Conservation (phyloP, 345 rosid genomes). For the Barbarea vulgaris region DNA sequence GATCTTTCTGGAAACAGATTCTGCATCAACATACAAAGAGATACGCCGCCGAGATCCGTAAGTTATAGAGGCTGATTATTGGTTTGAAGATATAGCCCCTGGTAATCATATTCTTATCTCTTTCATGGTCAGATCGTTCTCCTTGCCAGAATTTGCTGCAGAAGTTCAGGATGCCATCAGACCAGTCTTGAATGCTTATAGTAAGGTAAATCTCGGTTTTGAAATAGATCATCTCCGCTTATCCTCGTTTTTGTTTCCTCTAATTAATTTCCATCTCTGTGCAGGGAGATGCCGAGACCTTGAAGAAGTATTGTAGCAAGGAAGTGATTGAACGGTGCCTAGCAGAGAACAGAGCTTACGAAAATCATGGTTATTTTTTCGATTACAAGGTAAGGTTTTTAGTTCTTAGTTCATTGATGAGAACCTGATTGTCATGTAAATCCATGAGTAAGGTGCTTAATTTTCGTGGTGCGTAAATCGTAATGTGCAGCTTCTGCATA, state of each 20-base stretch:
- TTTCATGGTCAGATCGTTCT: slow-evolving; percentile 66
- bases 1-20: slow-evolving; percentile 83
- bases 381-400: slow-evolving; percentile 70
- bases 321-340: slow-evolving; percentile 77
- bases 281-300: slow-evolving; percentile 72
- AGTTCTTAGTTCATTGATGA: background rate
- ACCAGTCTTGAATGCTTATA: slow-evolving; percentile 82
- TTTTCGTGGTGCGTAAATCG: slow-evolving; percentile 13
- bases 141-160: slow-evolving; percentile 78
- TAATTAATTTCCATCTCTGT: slow-evolving; percentile 13
- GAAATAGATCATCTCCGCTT: background rate
- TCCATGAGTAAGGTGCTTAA: slow-evolving; percentile 3
- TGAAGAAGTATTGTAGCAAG: slow-evolving; percentile 81
- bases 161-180: slow-evolving; percentile 90
- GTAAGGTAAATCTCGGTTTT: slow-evolving; percentile 53
- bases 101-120: slow-evolving; percentile 13
- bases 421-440: background rate
- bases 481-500: slow-evolving; percentile 72
- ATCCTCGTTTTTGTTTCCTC: slow-evolving; percentile 4
- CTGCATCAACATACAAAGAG: slow-evolving; percentile 84
- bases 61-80: slow-evolving; percentile 34
- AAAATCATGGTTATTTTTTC: slow-evolving; percentile 69
- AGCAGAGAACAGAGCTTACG: slow-evolving; percentile 72
- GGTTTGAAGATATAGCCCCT: background rate
- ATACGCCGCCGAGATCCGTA: slow-evolving; percentile 92